A percentile compares a stretch with the other conserved stretches of the same genome.
Conservation (phyloP, 78 protist species). For the Planoprotostelium fungivorum region DNA sequence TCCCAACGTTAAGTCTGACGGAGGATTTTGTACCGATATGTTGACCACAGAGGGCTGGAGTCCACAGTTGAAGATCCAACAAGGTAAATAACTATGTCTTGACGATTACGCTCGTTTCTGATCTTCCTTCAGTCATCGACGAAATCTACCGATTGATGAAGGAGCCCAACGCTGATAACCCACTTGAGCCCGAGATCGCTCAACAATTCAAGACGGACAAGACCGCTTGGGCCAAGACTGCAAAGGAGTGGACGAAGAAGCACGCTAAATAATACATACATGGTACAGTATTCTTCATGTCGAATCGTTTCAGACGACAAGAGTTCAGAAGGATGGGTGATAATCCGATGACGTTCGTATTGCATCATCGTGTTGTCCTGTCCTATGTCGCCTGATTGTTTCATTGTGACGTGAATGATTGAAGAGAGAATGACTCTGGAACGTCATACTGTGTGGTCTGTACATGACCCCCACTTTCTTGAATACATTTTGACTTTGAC, state of each 20-base stretch:
- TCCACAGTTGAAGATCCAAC: slow-evolving; percentile 59
- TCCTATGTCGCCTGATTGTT: too few species aligned
- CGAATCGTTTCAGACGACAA: too few species aligned
- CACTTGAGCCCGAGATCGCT: slow-evolving; percentile 64
- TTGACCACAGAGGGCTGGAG: slow-evolving; percentile 50
- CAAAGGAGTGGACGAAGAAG: slow-evolving; percentile 69
- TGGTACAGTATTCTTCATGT: too few species aligned
- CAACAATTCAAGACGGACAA: slow-evolving; percentile 55
- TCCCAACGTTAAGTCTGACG: slow-evolving; percentile 71
- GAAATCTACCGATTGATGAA: slow-evolving; percentile 10
- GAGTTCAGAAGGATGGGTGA: too few species aligned
- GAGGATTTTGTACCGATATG: slow-evolving; percentile 67
- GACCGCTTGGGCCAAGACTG: slow-evolving; percentile 56
- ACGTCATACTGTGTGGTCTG: too few species aligned
- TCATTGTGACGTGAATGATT: too few species aligned
- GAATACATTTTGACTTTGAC: too few species aligned
- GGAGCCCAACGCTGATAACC: slow-evolving; percentile 67
- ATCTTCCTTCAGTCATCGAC: background rate
- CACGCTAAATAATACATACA: slow-evolving; percentile 61
- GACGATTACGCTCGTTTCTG: background rate
- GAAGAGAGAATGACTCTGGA: too few species aligned
- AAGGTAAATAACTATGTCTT: slow-evolving; percentile 5
- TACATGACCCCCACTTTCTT: too few species aligned
- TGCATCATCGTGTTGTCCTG: too few species aligned
- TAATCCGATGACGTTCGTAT: too few species aligned